Evolutionary conservation across 306 rosid genomes (phyloP).

Genomic region (Rosa lucieae): DNA sequence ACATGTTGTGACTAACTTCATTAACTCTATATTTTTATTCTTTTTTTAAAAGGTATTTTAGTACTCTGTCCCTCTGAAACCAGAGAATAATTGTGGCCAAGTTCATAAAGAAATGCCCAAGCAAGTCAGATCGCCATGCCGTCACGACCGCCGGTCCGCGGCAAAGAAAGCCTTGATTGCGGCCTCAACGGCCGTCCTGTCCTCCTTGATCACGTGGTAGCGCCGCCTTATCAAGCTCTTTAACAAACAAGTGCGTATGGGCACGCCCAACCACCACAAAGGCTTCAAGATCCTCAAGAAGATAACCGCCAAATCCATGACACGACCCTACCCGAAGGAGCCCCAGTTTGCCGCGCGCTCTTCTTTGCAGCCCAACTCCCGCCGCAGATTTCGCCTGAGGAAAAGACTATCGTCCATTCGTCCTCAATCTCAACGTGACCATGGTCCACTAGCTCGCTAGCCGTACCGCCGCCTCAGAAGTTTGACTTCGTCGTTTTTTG

Average conservation of each 20-base stretch:
- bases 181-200: constrained; percentile 51
- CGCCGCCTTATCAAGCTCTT: constrained; percentile 77
- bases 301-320: neutral
- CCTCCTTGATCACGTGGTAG: constrained; percentile 52
- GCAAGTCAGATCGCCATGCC: constrained; percentile 45
- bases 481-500: constrained; percentile 79
- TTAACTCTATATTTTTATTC: no score
- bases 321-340: neutral
- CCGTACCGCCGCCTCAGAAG: constrained; percentile 48
- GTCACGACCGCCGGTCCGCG: constrained; percentile 57
- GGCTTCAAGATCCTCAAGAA: constrained; percentile 64
- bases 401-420: constrained; percentile 53
- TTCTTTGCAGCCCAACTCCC: constrained; percentile 36
- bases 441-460: constrained; percentile 64
- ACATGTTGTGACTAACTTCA: no score
- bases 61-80: neutral
- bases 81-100: neutral
- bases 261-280: constrained; percentile 42
- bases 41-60: no score
- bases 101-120: neutral
- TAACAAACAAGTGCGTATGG: constrained; percentile 50
- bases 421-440: constrained; percentile 87
- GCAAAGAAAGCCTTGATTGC: constrained; percentile 39
- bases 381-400: constrained; percentile 27
- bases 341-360: constrained; percentile 41